Base-by-base conservation (phyloP, 1,139 yeast species). In the Geotrichum carabidarum region DNA sequence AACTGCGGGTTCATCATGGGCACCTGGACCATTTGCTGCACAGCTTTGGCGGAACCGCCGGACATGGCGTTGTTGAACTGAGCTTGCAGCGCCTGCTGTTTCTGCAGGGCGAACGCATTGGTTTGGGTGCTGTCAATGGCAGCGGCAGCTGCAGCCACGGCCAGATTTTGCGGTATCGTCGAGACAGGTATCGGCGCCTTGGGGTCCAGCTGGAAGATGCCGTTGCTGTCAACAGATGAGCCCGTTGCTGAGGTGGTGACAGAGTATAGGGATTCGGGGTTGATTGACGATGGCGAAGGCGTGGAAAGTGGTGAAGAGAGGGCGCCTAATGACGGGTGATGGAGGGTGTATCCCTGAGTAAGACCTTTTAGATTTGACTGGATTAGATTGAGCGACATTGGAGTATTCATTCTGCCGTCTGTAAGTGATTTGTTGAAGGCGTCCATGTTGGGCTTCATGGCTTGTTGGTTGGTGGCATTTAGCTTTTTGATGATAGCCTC, bases 401-500 rank as follows among this genome's bases (percentile, higher is more conserved):
- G 50, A 22, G 36, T 48, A 31, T 22, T 22, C 6, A 8, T 36
- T 42, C 42, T 27, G 22, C 22, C 35, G 11, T 50, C 54, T 1
- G 40, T 46, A 4, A 44, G 40, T 5, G 48, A 15, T 27, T 45
- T 45, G 49, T 30, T 30, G 18, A 36, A 32, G 11, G 17, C 22
- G 4, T 35, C 42, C 41, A 22, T 36, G 31, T n/a, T 27, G 22
- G 36, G 27, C 15, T 48, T 48, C 38, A 40, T 6, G 27, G 51
- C 22, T 8, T 48, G 18, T 15, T 32, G 44, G 15, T 37, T 44
- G 11, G 42, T 18, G 9, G 54, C 49, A 31, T 50, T 48, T 4
- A 54, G 43, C 38, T 51, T 57, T 46, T 51, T 48, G 9, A 54
- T 36, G n/a, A 57, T 48, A 15, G 53, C 56, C 32, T 60, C 59